A percentile compares a stretch with the other conserved stretches of the same genome.
phyloP scores from a whole-genome alignment of 78 protist species.

The Dictyostelium purpureum region DNA sequence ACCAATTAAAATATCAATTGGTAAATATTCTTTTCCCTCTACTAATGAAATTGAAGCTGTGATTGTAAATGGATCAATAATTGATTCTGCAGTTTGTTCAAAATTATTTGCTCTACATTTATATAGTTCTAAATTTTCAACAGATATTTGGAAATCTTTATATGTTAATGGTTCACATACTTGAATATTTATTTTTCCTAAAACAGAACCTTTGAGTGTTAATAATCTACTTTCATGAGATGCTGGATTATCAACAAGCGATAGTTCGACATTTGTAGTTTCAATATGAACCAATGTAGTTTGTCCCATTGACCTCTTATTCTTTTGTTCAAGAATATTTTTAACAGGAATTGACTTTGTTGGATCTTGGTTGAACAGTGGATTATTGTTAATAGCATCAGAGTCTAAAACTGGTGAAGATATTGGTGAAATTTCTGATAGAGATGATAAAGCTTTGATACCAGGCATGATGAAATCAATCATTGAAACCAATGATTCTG shows the following conservation, averaged over 20 bases:
- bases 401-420: constrained; percentile 13
- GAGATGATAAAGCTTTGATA: constrained; percentile 34
- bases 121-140: constrained; percentile 36
- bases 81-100: constrained; percentile 14
- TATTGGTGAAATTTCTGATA: constrained; percentile 56
- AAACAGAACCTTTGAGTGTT: background rate
- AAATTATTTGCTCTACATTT: constrained; percentile 29
- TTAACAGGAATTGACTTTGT: background rate
- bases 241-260: constrained; percentile 44
- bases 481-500: constrained; percentile 59
- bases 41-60: constrained; percentile 4
- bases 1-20: constrained; percentile 22
- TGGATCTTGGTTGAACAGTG: background rate
- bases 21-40: constrained; percentile 28
- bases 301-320: background rate
- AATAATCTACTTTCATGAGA: background rate
- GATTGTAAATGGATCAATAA: constrained; percentile 42
- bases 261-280: constrained; percentile 14
- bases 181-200: constrained; percentile 30
- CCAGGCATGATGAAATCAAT: constrained; percentile 75
- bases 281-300: constrained; percentile 29
- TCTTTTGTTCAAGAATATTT: constrained; percentile 20
- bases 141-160: constrained; percentile 15
- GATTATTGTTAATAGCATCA: background rate
- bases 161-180: background rate